Evolutionary conservation across 2,329 filamentous ascomycete genomes (phyloP), one percentile per base, ranked within the genome.

Genomic region (Neurospora crassa): DNA sequence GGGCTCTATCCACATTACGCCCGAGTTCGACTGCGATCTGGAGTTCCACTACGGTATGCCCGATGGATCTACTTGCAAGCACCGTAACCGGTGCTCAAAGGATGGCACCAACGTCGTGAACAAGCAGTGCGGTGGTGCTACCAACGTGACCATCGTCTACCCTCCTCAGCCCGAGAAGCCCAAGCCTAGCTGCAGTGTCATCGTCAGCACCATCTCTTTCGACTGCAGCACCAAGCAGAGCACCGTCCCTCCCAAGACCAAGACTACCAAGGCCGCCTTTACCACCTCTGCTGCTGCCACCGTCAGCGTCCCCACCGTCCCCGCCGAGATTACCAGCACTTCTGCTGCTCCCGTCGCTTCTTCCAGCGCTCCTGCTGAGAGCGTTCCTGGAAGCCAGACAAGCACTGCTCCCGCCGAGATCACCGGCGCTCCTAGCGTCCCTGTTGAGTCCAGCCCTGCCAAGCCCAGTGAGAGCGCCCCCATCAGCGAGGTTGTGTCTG

Each of bases 81-180:
- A 96, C 77, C 89, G 88, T 74, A 84, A 87, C 75, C 79, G 85
- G 69, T 96, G 93, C 87, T 88, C 85, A 74, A 83, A 86, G 70
- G 83, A 85, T 18, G 92, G 92, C 77, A 90, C 89, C 72, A 87
- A 86, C 67, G 85, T 97, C 77, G 83, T 88, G 82, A 97, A 97
- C 87, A 88, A 84, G 73, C 93, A 97, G 86, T 98, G 95, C 80
- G 95, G 94, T 88, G 94, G 94, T 81, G 94, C 95, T 75, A 93
- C 87, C 79, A 90, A 89, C 71, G 93, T 97, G 73, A 89, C 88
- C 70, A 90, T 97, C 79, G 82, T 89, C 79, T 89, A 85, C 81
- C 86, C 87, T 74, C 81, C 87, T 72, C 88, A 90, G 78, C 83
- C 87, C 74, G 80, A 85, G 74, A 85, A 86, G 78, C 79, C 83